phyloP scores from a whole-genome alignment of 495 filamentous ascomycete genomes.

The Acidiella bohemica region DNA sequence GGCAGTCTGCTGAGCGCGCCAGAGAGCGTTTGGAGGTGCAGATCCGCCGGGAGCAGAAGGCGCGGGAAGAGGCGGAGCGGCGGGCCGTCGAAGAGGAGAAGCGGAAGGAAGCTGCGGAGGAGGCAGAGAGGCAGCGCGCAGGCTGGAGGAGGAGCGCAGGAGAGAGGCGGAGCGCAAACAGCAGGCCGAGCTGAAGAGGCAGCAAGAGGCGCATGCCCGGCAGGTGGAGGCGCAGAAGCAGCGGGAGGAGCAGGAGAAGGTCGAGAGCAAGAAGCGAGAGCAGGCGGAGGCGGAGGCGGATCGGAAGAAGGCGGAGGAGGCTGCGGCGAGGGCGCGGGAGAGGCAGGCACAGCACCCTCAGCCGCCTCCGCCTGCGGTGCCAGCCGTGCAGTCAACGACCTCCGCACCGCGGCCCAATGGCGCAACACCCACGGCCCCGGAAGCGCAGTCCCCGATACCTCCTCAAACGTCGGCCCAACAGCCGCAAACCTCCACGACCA shows the following conservation, averaged over 20 bases:
- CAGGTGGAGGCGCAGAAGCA: slow-evolving; percentile 4
- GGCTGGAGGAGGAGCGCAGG: slow-evolving; percentile 6
- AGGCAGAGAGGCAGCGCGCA: slow-evolving; percentile 7
- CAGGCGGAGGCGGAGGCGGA: slow-evolving; percentile 17
- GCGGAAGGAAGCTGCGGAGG: slow-evolving; percentile 10
- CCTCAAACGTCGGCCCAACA: not conserved
- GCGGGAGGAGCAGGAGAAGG: slow-evolving; percentile 9
- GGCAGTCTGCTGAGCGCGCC: slow-evolving; percentile 18
- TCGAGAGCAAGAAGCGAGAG: not conserved
- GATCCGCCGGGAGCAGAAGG: slow-evolving; percentile 16
- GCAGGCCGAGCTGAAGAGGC: slow-evolving; percentile 14
- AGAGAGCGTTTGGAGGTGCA: slow-evolving; percentile 16
- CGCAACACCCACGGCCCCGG: slow-evolving; percentile 5
- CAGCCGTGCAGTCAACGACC: too few relatives aligned
- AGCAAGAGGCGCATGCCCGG: slow-evolving; percentile 14
- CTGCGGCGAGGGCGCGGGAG: slow-evolving; percentile 19
- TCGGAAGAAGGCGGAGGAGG: slow-evolving; percentile 18
- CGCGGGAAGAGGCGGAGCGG: slow-evolving; percentile 20
- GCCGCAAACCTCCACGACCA: not conserved
- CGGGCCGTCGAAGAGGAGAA: slow-evolving; percentile 11
- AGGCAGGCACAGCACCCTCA: slow-evolving; percentile 9
- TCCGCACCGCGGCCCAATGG: too few relatives aligned
- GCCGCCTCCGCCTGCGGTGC: slow-evolving; percentile 5
- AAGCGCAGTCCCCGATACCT: not conserved
- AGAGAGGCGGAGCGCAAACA: slow-evolving; percentile 12